Percentiles rank a stretch among this genome's conserved stretches.
phyloP scores from a whole-genome alignment of 2,329 filamentous ascomycete genomes.

The Polytolypa hystricis region DNA sequence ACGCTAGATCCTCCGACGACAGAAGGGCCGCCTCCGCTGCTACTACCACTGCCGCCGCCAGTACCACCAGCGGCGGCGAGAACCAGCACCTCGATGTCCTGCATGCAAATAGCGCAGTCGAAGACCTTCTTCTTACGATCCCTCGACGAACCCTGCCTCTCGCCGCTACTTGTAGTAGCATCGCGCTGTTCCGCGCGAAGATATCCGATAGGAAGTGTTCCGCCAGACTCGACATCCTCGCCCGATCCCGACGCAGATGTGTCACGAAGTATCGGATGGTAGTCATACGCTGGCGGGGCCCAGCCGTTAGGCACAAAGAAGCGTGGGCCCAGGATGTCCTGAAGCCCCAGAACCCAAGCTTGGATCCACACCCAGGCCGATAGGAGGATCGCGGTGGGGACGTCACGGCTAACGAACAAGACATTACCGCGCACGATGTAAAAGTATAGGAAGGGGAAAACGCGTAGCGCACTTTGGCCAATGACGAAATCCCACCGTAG shows the following conservation, averaged over 20 bases:
- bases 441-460: conserved; percentile 77
- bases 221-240: conserved; percentile 68
- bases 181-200: conserved; percentile 41
- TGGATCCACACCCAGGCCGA: conserved; percentile 81
- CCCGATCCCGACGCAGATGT: conserved; percentile 35
- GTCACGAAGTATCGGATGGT: conserved; percentile 71
- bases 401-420: conserved; percentile 62
- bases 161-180: conserved; percentile 20
- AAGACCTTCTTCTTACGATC: conserved; percentile 49
- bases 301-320: conserved; percentile 65
- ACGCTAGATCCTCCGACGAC: conserved; percentile 18
- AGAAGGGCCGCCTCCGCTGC: conserved; percentile 32
- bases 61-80: conserved; percentile 37
- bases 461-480: conserved; percentile 67
- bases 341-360: conserved; percentile 62
- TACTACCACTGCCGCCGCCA: no score
- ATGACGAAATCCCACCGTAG: conserved; percentile 85
- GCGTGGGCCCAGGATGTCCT: conserved; percentile 79
- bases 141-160: conserved; percentile 33
- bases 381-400: conserved; percentile 51
- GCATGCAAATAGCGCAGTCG: conserved; percentile 92
- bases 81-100: conserved; percentile 80
- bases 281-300: conserved; percentile 67
- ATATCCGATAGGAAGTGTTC: conserved; percentile 62
- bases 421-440: conserved; percentile 70